Percentiles rank a stretch among this genome's conserved stretches.
phyloP scores from a whole-genome alignment of 179 eudicot genomes.

The Vitellaria paradoxa region DNA sequence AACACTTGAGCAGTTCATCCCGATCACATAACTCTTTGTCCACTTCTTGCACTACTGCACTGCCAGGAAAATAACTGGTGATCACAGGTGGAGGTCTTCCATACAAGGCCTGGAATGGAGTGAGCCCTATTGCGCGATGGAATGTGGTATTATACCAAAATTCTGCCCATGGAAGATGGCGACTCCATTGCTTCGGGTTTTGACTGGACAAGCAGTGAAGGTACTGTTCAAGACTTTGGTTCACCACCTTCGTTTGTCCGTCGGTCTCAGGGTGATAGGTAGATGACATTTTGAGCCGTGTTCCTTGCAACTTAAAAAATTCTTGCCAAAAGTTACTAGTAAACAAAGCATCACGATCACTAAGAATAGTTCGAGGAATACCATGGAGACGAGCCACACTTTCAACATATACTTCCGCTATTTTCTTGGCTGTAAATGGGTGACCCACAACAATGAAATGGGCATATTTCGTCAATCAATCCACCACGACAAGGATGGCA shows the following conservation, averaged over 20 bases:
- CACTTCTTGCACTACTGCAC: neutral
- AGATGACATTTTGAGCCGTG: neutral
- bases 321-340: neutral
- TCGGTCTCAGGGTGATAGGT: neutral
- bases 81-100: neutral
- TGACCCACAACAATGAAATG: neutral
- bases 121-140: neutral
- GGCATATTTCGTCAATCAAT: neutral
- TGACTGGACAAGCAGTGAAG: neutral
- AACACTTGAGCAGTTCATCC: neutral
- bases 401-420: neutral
- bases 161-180: neutral
- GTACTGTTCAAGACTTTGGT: neutral
- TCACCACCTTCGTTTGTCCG: neutral
- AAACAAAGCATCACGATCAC: neutral
- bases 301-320: neutral
- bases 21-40: neutral
- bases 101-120: neutral
- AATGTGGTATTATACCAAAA: constrained; percentile 11
- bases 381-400: neutral
- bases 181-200: neutral
- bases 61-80: too few species aligned
- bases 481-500: neutral
- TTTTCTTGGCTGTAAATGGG: neutral
- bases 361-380: neutral